Base-by-base conservation (phyloP, 2,329 filamentous ascomycete species). In the Pseudogymnoascus sp. region DNA sequence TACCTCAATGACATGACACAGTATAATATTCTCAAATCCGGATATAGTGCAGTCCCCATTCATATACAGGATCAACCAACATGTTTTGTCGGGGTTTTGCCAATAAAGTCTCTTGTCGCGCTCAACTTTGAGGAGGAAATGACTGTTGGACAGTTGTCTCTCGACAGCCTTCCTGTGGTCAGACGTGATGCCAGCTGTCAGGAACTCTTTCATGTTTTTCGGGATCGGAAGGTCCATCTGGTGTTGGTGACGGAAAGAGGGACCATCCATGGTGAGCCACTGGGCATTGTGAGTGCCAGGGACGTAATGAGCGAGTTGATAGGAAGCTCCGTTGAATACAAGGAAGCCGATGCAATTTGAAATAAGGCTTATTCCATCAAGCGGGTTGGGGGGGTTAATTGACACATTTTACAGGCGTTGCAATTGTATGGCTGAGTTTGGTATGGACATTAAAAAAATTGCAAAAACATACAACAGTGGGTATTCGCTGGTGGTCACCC, bases 151-250 rank as follows among this genome's bases (percentile, higher is more conserved):
- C 92, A 97, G 64, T 96, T 97, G 70, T 85, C 90, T 11, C 79
- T 97, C 58, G 93, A 92, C 5, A 95, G 91, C 0, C 83, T 97
- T 8, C 92, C 92, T 1, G 93, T 97, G 73, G 96, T 93, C 0
- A 84, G 89, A 7, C 90, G 93, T 0, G 90, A 96, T 71, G 96
- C 93, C 0, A 96, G 92, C 76, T 97, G 93, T 72, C 76, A 97
- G 62, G 93, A 97, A 72, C 96, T 97, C 68, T 89, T 97, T 76
- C 97, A 97, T 77, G 97, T 96, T 74, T 97, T 97, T 78, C 92
- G 97, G 74, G 92, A 97, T 78, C 92, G 93, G 68, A 97, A 97
- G 73, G 95, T 91, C 1, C 92, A 97, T 74, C 95, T 97, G 92
- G 92, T 97, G 0, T 79, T 97, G 29, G 93, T 97, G 2, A 96